A percentile compares a stretch with the other conserved stretches of the same genome.
phyloP scores from a whole-genome alignment of 805 yeast species.

The Lachancea sp. region DNA sequence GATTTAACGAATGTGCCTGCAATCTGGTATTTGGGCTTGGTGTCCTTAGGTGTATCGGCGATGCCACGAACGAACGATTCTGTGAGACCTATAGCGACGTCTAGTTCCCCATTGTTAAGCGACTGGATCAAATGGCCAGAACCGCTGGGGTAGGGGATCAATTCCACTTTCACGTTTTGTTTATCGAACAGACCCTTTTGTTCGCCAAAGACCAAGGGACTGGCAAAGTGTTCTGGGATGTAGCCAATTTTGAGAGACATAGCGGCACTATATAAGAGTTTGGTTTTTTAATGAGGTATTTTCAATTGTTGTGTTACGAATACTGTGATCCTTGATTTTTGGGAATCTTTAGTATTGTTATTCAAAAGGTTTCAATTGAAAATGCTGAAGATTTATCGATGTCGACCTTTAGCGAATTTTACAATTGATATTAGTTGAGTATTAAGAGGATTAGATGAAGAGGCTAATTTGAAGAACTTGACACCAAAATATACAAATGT shows the following conservation, averaged over 20 bases:
- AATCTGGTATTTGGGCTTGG: slow-evolving; percentile 45
- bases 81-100: slow-evolving; percentile 81
- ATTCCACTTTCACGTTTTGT: slow-evolving; percentile 48
- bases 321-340: background rate
- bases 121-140: slow-evolving; percentile 81
- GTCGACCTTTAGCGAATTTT: too few relatives aligned
- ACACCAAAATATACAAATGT: too few relatives aligned
- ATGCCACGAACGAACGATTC: slow-evolving; percentile 86
- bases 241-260: slow-evolving; percentile 57
- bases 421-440: too few relatives aligned
- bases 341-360: too few relatives aligned
- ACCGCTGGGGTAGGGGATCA: slow-evolving; percentile 74
- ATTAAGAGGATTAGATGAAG: too few relatives aligned
- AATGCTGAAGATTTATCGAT: too few relatives aligned
- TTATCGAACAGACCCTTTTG: slow-evolving; percentile 48
- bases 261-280: slow-evolving; percentile 23
- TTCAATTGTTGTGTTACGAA: background rate
- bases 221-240: slow-evolving; percentile 88
- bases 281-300: background rate
- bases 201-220: slow-evolving; percentile 73
- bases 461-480: too few relatives aligned
- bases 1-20: slow-evolving; percentile 80
- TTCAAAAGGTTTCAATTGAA: too few relatives aligned
- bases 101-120: slow-evolving; percentile 55
- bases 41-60: slow-evolving; percentile 54